phyloP scores from a whole-genome alignment of 75 land plant genomes.

The Ceratopteris richardii region DNA sequence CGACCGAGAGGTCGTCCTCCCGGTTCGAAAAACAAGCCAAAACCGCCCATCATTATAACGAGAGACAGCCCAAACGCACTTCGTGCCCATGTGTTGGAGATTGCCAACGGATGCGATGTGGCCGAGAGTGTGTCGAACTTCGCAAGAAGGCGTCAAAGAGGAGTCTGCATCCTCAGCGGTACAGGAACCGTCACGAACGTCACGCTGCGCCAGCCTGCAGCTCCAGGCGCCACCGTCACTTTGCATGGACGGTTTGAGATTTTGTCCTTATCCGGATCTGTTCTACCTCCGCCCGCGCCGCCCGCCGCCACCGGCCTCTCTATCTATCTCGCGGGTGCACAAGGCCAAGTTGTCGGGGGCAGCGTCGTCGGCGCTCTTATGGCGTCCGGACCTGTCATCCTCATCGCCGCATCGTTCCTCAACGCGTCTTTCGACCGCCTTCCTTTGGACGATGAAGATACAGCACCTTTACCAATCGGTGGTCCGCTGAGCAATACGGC shows the following conservation, averaged over 20 bases:
- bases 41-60: constrained; percentile 60
- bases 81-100: constrained; percentile 63
- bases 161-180: constrained; percentile 58
- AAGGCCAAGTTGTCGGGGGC: constrained; percentile 31
- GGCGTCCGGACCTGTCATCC: constrained; percentile 33
- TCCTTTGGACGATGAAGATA: constrained; percentile 26
- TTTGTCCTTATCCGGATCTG: constrained; percentile 30
- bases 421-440: constrained; percentile 33
- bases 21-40: constrained; percentile 63
- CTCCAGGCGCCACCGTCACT: constrained; percentile 36
- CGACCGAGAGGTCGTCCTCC: constrained; percentile 54
- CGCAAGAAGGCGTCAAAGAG: constrained; percentile 60
- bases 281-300: constrained; percentile 32
- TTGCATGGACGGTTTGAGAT: constrained; percentile 35
- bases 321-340: constrained; percentile 23
- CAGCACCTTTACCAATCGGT: not conserved
- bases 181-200: constrained; percentile 53
- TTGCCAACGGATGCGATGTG: constrained; percentile 54
- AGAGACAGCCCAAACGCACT: constrained; percentile 61
- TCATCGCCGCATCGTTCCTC: constrained; percentile 27
- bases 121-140: constrained; percentile 45
- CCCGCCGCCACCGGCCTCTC: constrained; percentile 25
- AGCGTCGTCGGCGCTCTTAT: constrained; percentile 26
- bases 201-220: constrained; percentile 47
- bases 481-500: not conserved